Conservation (phyloP, 805 yeast genomes). For the Schwanniomyces polymorphus region DNA sequence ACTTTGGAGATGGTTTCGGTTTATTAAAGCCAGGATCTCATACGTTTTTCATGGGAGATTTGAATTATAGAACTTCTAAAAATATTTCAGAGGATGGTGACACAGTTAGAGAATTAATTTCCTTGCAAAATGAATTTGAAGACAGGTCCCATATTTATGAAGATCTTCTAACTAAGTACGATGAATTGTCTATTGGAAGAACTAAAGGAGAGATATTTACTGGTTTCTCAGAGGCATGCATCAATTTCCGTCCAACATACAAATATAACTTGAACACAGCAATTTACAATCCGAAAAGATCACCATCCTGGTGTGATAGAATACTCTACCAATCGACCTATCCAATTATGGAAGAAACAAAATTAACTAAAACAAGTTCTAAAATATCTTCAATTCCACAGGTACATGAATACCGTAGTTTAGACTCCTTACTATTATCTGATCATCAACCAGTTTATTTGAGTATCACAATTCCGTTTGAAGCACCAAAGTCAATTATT, state of each 20-base stretch:
- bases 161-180: constrained; percentile 32
- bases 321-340: constrained; percentile 57
- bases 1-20: constrained; percentile 58
- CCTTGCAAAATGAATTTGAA: constrained; percentile 22
- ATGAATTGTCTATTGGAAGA: constrained; percentile 51
- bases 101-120: constrained; percentile 17
- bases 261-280: constrained; percentile 57
- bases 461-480: constrained; percentile 46
- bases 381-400: constrained; percentile 12
- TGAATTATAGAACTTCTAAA: constrained; percentile 67
- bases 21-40: constrained; percentile 55
- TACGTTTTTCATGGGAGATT: constrained; percentile 78
- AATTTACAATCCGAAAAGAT: constrained; percentile 56
- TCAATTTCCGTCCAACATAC: constrained; percentile 77
- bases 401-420: constrained; percentile 48
- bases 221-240: constrained; percentile 67
- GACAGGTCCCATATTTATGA: constrained; percentile 8
- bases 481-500: constrained; percentile 33
- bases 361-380: not conserved
- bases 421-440: constrained; percentile 51
- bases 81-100: constrained; percentile 9
- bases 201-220: constrained; percentile 47
- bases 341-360: constrained; percentile 7
- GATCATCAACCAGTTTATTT: constrained; percentile 83
- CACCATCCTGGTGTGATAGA: constrained; percentile 92